These are phyloP conservation scores for Fusarium penzigii DNA, from an alignment of 2,329 filamentous ascomycete species.

Conservation along the genomic window DNA sequence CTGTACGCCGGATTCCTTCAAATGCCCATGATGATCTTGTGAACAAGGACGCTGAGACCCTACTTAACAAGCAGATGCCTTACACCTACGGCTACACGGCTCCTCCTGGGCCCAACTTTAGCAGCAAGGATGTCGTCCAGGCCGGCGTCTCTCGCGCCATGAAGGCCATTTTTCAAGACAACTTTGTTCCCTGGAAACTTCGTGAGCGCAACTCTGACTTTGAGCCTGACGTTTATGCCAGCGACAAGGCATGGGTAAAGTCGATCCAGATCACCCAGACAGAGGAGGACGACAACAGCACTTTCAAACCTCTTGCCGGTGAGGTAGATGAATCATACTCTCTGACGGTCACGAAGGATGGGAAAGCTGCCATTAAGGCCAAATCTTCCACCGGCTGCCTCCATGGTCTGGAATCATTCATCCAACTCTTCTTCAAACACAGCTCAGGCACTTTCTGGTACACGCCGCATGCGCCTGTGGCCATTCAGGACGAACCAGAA, in stretches of 20 bases:
- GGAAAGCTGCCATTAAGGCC: constrained; percentile 63
- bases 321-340: constrained; percentile 76
- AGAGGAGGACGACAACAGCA: constrained; percentile 49
- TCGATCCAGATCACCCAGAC: constrained; percentile 65
- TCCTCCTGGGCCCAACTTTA: constrained; percentile 39
- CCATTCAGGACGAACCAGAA: constrained; percentile 70
- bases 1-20: constrained; percentile 50
- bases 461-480: constrained; percentile 69
- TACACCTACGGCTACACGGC: constrained; percentile 49
- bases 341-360: constrained; percentile 58
- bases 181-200: constrained; percentile 79
- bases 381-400: constrained; percentile 68
- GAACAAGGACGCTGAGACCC: constrained; percentile 34
- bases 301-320: constrained; percentile 62
- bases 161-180: constrained; percentile 64
- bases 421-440: constrained; percentile 77
- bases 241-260: constrained; percentile 51
- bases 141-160: constrained; percentile 61
- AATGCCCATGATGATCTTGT: constrained; percentile 23
- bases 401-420: constrained; percentile 73
- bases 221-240: constrained; percentile 54
- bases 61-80: constrained; percentile 44
- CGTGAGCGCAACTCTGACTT: constrained; percentile 63
- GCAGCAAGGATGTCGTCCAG: constrained; percentile 55
- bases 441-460: constrained; percentile 61